These are phyloP conservation scores for Pythium insidiosum DNA, from an alignment of 352 stramenopile genomes.

Conservation along the genomic window DNA sequence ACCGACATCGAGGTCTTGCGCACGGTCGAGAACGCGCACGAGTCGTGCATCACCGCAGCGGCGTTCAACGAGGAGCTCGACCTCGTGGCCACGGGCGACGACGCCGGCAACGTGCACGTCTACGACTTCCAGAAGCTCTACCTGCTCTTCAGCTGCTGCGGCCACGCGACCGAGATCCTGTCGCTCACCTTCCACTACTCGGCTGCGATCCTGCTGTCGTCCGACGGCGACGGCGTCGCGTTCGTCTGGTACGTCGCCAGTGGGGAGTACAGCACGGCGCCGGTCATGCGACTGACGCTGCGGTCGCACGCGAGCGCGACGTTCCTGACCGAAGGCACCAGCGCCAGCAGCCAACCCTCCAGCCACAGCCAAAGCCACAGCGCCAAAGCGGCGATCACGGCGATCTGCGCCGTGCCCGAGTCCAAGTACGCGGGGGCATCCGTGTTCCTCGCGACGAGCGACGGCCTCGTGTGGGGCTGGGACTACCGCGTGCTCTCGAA, in stretches of 20 bases:
- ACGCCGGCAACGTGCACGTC: slow-evolving; percentile 41
- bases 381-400: too few relatives aligned
- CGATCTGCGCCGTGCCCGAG: slow-evolving; percentile 20
- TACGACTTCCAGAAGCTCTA: slow-evolving; percentile 59
- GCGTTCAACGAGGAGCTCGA: slow-evolving; percentile 28
- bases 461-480: slow-evolving; percentile 12
- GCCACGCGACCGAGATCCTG: slow-evolving; percentile 38
- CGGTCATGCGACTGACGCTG: slow-evolving; percentile 21
- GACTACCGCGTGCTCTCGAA: slow-evolving; percentile 15
- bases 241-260: slow-evolving; percentile 37
- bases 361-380: background rate
- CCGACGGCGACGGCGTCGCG: slow-evolving; percentile 27
- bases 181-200: slow-evolving; percentile 39
- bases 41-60: slow-evolving; percentile 46
- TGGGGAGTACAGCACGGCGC: slow-evolving; percentile 11
- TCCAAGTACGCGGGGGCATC: slow-evolving; percentile 3
- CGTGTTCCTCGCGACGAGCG: slow-evolving; percentile 1
- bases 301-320: background rate
- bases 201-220: slow-evolving; percentile 32
- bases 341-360: background rate
- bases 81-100: slow-evolving; percentile 52
- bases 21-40: slow-evolving; percentile 54
- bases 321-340: too few relatives aligned
- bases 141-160: slow-evolving; percentile 38
- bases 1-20: slow-evolving; percentile 49